These are phyloP conservation scores for Cucurbita maxima DNA, from an alignment of 306 rosid species.

Conservation along the genomic window DNA sequence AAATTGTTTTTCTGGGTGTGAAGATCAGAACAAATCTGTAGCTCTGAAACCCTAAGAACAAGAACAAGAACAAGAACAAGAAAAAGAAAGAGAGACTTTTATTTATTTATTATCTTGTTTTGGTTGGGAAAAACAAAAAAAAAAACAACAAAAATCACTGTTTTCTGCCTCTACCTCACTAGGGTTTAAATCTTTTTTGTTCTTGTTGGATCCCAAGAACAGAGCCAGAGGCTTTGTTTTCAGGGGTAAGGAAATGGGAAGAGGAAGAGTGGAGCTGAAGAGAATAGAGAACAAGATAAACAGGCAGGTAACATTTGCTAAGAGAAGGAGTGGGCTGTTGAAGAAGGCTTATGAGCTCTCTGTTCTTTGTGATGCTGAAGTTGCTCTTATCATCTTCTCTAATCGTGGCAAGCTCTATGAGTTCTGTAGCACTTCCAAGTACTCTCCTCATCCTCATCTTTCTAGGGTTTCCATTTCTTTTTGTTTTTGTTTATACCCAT, in stretches of 20 bases:
- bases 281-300: conserved; percentile 13
- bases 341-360: conserved; percentile 10
- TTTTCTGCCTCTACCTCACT: conserved; percentile 5
- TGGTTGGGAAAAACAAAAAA: neutral
- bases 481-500: neutral
- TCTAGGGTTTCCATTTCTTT: neutral
- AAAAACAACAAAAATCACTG: neutral
- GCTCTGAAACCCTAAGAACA: neutral
- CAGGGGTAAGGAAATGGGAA: conserved; percentile 8
- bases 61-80: conserved; percentile 5
- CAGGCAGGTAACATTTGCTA: conserved; percentile 10
- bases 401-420: conserved; percentile 14
- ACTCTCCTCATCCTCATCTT: neutral
- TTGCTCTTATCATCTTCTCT: conserved; percentile 12
- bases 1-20: conserved; percentile 17
- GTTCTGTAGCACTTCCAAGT: conserved; percentile 8
- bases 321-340: conserved; percentile 5
- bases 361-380: conserved; percentile 10
- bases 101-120: neutral
- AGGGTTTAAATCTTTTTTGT: conserved; percentile 19
- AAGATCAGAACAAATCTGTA: conserved; percentile 9
- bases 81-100: neutral
- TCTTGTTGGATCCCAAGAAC: conserved; percentile 6
- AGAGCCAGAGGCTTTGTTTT: conserved; percentile 19
- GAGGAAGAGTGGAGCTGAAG: conserved; percentile 11